phyloP scores from a whole-genome alignment of 1,139 yeast genomes.

The Dujonia santamariae region DNA sequence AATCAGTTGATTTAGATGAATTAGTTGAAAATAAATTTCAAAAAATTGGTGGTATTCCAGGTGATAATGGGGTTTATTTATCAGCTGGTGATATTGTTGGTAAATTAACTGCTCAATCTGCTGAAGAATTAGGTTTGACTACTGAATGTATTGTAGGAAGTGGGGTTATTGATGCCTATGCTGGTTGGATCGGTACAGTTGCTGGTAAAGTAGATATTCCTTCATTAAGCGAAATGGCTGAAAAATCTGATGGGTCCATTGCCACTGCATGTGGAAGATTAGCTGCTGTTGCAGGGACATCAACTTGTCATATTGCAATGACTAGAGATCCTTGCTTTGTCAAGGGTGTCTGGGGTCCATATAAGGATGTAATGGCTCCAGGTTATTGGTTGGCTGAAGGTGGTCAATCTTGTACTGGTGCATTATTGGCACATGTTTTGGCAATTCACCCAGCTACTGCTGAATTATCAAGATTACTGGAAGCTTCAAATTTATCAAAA shows the following conservation, averaged over 20 bases:
- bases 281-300: slow-evolving; percentile 98
- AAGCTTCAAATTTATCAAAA: slow-evolving; percentile 64
- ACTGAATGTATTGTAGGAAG: slow-evolving; percentile 83
- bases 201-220: slow-evolving; percentile 75
- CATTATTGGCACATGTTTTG: slow-evolving; percentile 84
- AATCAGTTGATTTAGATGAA: slow-evolving; percentile 67
- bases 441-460: slow-evolving; percentile 85
- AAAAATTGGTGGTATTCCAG: slow-evolving; percentile 80
- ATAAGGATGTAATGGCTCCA: slow-evolving; percentile 85
- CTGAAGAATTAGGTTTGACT: slow-evolving; percentile 81
- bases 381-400: slow-evolving; percentile 98
- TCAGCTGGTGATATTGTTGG: slow-evolving; percentile 92
- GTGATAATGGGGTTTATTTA: slow-evolving; percentile 66
- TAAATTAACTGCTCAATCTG: slow-evolving; percentile 59
- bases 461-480: slow-evolving; percentile 62
- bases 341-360: slow-evolving; percentile 98
- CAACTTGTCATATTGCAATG: slow-evolving; percentile 92
- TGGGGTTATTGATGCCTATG: slow-evolving; percentile 96
- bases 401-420: slow-evolving; percentile 97
- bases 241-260: slow-evolving; percentile 37
- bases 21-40: slow-evolving; percentile 72
- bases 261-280: slow-evolving; percentile 74
- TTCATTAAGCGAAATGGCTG: slow-evolving; percentile 36
- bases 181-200: slow-evolving; percentile 98
- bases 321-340: slow-evolving; percentile 85